Conservation (phyloP, 75 land plant species). For the Sequoiadendron giganteum region DNA sequence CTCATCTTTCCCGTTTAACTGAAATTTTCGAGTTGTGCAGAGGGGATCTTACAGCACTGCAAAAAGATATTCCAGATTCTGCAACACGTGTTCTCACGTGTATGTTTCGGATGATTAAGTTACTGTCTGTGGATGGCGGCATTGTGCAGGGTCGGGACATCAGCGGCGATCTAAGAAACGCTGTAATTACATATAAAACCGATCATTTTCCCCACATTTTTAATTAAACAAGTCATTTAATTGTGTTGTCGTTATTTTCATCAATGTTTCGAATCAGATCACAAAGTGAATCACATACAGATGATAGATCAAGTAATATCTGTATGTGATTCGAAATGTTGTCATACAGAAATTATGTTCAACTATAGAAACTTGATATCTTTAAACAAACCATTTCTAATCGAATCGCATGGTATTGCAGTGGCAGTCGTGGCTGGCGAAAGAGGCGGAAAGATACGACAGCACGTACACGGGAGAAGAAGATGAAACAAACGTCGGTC, state of each 20-base stretch:
- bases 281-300: too few relatives aligned
- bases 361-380: too few relatives aligned
- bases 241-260: too few relatives aligned
- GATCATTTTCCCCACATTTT: too few relatives aligned
- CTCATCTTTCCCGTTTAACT: too few relatives aligned
- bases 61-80: neutral
- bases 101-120: neutral
- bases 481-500: neutral
- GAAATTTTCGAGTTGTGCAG: neutral
- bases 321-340: too few relatives aligned
- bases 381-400: neutral
- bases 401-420: neutral
- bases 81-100: neutral
- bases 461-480: neutral
- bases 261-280: too few relatives aligned
- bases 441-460: neutral
- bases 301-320: too few relatives aligned
- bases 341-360: too few relatives aligned
- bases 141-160: neutral
- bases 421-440: slow-evolving; percentile 8
- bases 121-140: neutral
- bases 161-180: neutral
- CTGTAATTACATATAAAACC: neutral
- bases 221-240: too few relatives aligned
- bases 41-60: neutral